Percentiles rank a stretch among this genome's conserved stretches.
Conservation (phyloP, 768 basidiomycete genomes). For the Mycena crocata region DNA sequence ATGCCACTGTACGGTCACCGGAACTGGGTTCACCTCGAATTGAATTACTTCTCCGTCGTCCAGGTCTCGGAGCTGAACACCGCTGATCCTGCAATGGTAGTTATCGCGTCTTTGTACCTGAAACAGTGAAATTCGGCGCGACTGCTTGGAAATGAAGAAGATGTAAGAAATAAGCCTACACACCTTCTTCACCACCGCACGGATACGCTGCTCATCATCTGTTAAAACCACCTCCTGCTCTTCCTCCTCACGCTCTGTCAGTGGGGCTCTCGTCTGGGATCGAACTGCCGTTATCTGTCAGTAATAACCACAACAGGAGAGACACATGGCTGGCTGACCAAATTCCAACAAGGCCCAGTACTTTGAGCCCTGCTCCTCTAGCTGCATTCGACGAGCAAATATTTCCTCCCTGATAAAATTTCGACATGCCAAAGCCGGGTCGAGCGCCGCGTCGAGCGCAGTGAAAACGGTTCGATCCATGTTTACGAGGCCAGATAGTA, state of each 20-base stretch:
- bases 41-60: background rate
- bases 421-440: background rate
- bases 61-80: background rate
- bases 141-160: background rate
- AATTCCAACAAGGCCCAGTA: conserved; percentile 8
- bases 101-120: background rate
- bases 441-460: background rate
- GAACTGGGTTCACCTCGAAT: background rate
- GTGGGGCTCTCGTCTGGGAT: background rate
- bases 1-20: background rate
- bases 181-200: background rate
- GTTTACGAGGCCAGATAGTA: background rate
- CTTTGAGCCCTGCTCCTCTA: background rate
- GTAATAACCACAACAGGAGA: background rate
- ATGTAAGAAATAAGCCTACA: background rate
- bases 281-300: background rate
- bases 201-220: background rate
- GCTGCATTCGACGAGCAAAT: background rate
- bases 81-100: background rate
- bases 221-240: background rate
- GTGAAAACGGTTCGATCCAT: background rate
- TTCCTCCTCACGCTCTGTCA: too few relatives aligned
- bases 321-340: background rate
- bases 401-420: background rate
- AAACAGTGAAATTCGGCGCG: too few relatives aligned